Evolutionary conservation across 2,329 filamentous ascomycete genomes (phyloP), one percentile per base, ranked within the genome.

Genomic region (Hypoxylon sp.): DNA sequence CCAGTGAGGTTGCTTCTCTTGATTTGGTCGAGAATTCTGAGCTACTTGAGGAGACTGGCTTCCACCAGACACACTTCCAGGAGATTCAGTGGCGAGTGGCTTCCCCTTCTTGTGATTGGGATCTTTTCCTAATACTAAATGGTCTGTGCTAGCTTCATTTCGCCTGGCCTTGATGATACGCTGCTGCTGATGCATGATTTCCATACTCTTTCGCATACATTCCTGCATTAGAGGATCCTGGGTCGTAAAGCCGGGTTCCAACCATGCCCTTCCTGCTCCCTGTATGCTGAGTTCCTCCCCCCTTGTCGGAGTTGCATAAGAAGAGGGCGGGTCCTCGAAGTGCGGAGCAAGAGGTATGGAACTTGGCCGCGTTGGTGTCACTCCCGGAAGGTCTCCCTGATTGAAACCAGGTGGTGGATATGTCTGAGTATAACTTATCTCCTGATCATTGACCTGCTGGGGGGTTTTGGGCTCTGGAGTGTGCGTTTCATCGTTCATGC

Each of bases 211-310:
- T 81, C 98, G 94, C 58, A 99, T 84, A 80, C 98, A 94, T 80
- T 97, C 93, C 77, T 96, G 91, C 93, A 98, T 97, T 21, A 92
- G 88, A 17, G 96, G 95, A 80, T 99, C 94, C 75, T 98, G 93
- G n/a, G 96, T 98, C 72, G 96, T 90, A 76, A 99, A 98, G 59
- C 96, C 96, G 0, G 96, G 96, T 1, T 95, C 98, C 60, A 99
- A 85, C 76, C 96, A 99, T 45, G 95, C 95, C 61, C 98, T 86
- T 63, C 96, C 96, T 28, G 98, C 92, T 80, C 98, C 93, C 75
- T 97, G 94, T 76, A 98, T 95, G 46, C 87, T 92, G 38, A 96
- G 82, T 23, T 90, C 88, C 48, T 97, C 93, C 73, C 93, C 88
- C 6, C 93, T 96, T 80, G 96, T 83, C 34, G 91, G 38, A 10